A percentile compares a stretch with the other conserved stretches of the same genome.
These are phyloP conservation scores for Arthrobotrys sphaeroides DNA, from an alignment of 2,329 filamentous ascomycete species.

Conservation along the genomic window DNA sequence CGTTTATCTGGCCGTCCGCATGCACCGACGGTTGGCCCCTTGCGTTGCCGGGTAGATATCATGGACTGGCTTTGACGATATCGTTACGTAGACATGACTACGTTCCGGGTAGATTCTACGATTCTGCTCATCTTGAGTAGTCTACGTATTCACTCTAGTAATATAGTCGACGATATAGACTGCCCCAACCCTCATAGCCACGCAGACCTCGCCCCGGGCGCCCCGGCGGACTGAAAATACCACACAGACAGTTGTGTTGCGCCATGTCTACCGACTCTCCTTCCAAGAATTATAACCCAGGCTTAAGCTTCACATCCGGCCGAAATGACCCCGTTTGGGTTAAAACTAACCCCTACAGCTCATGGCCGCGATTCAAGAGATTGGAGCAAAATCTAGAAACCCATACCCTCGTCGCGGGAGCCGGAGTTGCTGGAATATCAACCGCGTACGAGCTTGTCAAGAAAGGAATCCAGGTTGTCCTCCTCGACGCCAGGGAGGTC, in stretches of 20 bases:
- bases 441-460: constrained; percentile 67
- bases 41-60: neutral
- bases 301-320: constrained; percentile 64
- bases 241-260: neutral
- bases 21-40: neutral
- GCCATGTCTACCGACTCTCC: neutral
- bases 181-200: too few relatives aligned
- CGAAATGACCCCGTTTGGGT: constrained; percentile 67
- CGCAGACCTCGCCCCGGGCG: too few relatives aligned
- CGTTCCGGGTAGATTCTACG: neutral
- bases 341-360: constrained; percentile 64
- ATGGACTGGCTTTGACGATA: too few relatives aligned
- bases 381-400: constrained; percentile 63
- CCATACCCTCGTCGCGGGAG: constrained; percentile 66
- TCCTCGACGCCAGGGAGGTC: constrained; percentile 68
- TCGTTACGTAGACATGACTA: too few relatives aligned
- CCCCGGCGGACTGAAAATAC: neutral
- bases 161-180: too few relatives aligned
- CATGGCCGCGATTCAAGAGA: constrained; percentile 63
- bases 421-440: constrained; percentile 67
- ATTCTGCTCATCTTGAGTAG: too few relatives aligned
- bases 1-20: neutral
- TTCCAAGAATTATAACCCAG: constrained; percentile 29
- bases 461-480: constrained; percentile 65
- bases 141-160: too few relatives aligned